These are phyloP conservation scores for Ophiostoma tasmaniense DNA, from an alignment of 2,329 filamentous ascomycete species.

Conservation along the genomic window DNA sequence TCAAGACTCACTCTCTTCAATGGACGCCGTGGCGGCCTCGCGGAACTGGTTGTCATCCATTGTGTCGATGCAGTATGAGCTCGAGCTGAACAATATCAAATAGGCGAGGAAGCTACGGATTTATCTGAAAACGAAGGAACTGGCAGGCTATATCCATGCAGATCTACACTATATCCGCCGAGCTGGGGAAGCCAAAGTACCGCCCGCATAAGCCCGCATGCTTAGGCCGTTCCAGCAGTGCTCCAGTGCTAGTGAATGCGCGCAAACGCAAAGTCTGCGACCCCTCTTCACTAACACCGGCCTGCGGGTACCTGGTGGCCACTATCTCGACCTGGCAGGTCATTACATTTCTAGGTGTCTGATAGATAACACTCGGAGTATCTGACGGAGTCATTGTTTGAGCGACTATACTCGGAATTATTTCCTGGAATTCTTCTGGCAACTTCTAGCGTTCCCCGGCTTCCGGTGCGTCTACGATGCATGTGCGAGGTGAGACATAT, in stretches of 20 bases:
- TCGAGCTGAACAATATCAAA: too few relatives aligned
- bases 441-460: neutral
- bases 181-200: neutral
- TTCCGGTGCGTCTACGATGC: neutral
- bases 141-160: neutral
- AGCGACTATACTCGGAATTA: neutral
- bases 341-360: neutral
- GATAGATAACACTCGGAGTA: neutral
- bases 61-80: neutral
- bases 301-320: neutral
- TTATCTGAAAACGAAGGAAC: neutral
- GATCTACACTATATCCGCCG: neutral
- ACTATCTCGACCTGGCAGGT: neutral
- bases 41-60: slow-evolving; percentile 43
- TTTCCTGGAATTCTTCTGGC: neutral
- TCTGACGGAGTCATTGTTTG: neutral
- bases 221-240: neutral
- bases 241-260: neutral
- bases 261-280: neutral
- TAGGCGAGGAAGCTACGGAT: neutral
- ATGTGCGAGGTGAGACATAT: neutral
- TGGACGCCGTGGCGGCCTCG: slow-evolving; percentile 63
- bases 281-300: neutral
- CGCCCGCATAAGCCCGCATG: neutral
- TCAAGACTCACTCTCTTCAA: slow-evolving; percentile 67